These are phyloP conservation scores for Boletus rufocinnamomeus DNA, from an alignment of 768 basidiomycete species.

Conservation along the genomic window DNA sequence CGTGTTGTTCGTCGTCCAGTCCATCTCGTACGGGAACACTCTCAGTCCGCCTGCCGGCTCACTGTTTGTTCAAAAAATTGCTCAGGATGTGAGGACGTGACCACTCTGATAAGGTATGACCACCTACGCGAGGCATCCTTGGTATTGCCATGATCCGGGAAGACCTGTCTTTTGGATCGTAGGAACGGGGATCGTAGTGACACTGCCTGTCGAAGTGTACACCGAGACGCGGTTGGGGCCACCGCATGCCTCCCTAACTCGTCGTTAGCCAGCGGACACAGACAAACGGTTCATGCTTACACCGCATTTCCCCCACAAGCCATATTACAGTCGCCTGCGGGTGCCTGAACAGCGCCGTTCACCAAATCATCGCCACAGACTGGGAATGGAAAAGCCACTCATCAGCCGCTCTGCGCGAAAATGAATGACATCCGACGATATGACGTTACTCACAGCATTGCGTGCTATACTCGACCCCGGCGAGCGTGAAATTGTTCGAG, in stretches of 20 bases:
- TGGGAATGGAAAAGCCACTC: constrained; percentile 25
- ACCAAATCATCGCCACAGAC: constrained; percentile 72
- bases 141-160: constrained; percentile 63
- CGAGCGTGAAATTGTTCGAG: constrained; percentile 57
- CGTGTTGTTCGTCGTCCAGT: constrained; percentile 62
- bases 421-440: neutral
- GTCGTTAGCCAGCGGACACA: neutral
- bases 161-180: constrained; percentile 53
- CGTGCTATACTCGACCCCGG: constrained; percentile 65
- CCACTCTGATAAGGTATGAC: neutral
- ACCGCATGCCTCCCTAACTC: constrained; percentile 64
- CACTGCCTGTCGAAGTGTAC: constrained; percentile 53
- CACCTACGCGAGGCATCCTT: constrained; percentile 66
- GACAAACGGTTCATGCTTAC: constrained; percentile 41
- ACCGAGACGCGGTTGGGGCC: constrained; percentile 73
- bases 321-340: constrained; percentile 65
- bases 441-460: constrained; percentile 47
- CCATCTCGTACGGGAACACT: constrained; percentile 62
- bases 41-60: constrained; percentile 45
- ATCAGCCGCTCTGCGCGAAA: neutral
- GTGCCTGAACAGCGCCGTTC: constrained; percentile 54
- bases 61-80: constrained; percentile 32
- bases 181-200: constrained; percentile 63
- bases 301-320: constrained; percentile 67
- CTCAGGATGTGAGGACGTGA: neutral